Evolutionary conservation across 2,329 filamentous ascomycete species (phyloP).

Genomic region (Monilinia fructicola): DNA sequence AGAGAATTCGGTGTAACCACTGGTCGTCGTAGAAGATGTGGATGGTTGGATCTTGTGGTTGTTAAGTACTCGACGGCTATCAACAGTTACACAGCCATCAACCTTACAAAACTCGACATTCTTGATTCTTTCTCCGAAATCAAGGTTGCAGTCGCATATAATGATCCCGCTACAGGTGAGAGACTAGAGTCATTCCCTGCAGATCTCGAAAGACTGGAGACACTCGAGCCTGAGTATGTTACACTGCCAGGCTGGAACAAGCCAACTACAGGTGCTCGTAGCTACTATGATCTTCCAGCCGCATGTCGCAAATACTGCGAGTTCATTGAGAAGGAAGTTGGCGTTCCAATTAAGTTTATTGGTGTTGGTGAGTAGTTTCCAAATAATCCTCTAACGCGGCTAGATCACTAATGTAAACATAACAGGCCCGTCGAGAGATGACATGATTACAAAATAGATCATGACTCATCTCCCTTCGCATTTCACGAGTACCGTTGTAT

Average conservation of each 20-base stretch:
- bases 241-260: constrained; percentile 69
- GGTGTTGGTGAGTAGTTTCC: constrained; percentile 56
- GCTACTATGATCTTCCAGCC: constrained; percentile 7
- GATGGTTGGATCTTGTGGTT: constrained; percentile 58
- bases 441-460: constrained; percentile 23
- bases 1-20: constrained; percentile 48
- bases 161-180: constrained; percentile 47
- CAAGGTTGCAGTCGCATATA: constrained; percentile 73
- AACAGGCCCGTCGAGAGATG: constrained; percentile 20
- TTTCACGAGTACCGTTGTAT: constrained; percentile 1
- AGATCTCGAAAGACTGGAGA: constrained; percentile 57
- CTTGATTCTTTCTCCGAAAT: constrained; percentile 73
- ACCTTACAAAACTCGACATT: constrained; percentile 65
- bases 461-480: background rate
- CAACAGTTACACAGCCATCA: constrained; percentile 47
- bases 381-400: too few relatives aligned
- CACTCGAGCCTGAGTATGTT: constrained; percentile 45
- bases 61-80: constrained; percentile 53
- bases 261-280: constrained; percentile 59
- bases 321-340: constrained; percentile 55
- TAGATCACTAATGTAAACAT: constrained; percentile 2
- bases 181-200: constrained; percentile 63
- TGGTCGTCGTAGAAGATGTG: constrained; percentile 60
- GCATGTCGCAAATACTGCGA: constrained; percentile 25
- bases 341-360: constrained; percentile 63